Percentiles rank a stretch among this genome's conserved stretches.
phyloP scores from a whole-genome alignment of 192 early-diverging fungal species.

The Backusella sp. region DNA sequence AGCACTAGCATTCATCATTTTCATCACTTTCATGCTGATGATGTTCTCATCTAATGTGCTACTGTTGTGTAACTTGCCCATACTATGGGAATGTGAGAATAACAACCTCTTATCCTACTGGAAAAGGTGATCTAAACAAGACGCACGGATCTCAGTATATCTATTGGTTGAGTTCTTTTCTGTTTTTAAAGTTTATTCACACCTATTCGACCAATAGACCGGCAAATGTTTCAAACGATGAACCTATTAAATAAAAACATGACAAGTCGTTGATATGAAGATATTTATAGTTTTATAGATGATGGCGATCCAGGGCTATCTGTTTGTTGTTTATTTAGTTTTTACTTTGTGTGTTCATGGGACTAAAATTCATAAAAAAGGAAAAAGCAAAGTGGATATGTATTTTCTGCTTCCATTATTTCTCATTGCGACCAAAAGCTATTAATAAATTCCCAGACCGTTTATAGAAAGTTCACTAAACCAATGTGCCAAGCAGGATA shows the following conservation, averaged over 20 bases:
- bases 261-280: background rate
- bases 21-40: background rate
- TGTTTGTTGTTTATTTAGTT: background rate
- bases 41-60: background rate
- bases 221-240: background rate
- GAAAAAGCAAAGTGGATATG: background rate
- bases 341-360: background rate
- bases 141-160: background rate
- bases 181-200: background rate
- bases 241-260: conserved; percentile 2
- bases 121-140: background rate
- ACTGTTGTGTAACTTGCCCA: background rate
- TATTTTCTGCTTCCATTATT: background rate
- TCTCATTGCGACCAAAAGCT: background rate
- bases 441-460: conserved; percentile 3
- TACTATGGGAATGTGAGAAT: background rate
- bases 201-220: background rate
- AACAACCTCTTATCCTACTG: background rate
- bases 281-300: background rate
- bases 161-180: background rate
- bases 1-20: background rate
- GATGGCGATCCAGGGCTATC: background rate
- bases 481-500: background rate
- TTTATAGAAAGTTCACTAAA: background rate
- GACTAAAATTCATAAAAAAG: background rate